These are phyloP conservation scores for Nemania sp. DNA, from an alignment of 2,329 filamentous ascomycete genomes.

Conservation along the genomic window DNA sequence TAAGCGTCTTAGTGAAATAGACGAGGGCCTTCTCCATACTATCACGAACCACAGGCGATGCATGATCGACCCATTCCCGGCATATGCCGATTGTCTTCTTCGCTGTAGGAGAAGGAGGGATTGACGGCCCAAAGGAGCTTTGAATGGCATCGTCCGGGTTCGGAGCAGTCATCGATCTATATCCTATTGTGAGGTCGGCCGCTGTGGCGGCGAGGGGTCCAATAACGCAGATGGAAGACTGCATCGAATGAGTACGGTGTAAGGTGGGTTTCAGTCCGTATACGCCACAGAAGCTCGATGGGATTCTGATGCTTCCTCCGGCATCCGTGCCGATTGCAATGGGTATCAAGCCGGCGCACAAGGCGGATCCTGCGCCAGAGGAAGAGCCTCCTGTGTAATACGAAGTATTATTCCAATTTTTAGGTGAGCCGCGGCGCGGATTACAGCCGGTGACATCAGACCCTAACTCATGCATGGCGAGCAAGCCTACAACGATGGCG, in stretches of 20 bases:
- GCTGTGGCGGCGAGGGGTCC: constrained; percentile 83
- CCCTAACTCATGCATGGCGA: constrained; percentile 84
- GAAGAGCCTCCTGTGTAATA: constrained; percentile 89
- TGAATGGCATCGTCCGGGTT: constrained; percentile 73
- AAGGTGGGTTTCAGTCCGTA: constrained; percentile 86
- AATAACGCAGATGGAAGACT: constrained; percentile 69
- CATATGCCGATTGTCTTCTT: constrained; percentile 78
- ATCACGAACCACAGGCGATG: constrained; percentile 72
- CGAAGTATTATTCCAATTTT: constrained; percentile 79
- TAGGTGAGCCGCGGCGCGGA: constrained; percentile 76
- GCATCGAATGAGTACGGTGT: constrained; percentile 71
- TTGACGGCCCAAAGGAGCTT: constrained; percentile 71
- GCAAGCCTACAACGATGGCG: constrained; percentile 80
- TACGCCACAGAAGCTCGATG: constrained; percentile 79
- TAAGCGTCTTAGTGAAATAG: constrained; percentile 60
- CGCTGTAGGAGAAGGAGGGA: constrained; percentile 56
- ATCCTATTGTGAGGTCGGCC: constrained; percentile 83
- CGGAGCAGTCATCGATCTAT: constrained; percentile 80
- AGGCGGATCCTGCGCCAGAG: constrained; percentile 78
- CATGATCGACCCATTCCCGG: constrained; percentile 75
- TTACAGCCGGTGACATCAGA: constrained; percentile 89
- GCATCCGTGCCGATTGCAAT: constrained; percentile 81
- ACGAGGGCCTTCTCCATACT: constrained; percentile 70
- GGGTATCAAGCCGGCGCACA: constrained; percentile 78
- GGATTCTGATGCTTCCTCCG: constrained; percentile 80